Evolutionary conservation across 352 stramenopile genomes (phyloP).

Genomic region (Discostella stelligera): DNA sequence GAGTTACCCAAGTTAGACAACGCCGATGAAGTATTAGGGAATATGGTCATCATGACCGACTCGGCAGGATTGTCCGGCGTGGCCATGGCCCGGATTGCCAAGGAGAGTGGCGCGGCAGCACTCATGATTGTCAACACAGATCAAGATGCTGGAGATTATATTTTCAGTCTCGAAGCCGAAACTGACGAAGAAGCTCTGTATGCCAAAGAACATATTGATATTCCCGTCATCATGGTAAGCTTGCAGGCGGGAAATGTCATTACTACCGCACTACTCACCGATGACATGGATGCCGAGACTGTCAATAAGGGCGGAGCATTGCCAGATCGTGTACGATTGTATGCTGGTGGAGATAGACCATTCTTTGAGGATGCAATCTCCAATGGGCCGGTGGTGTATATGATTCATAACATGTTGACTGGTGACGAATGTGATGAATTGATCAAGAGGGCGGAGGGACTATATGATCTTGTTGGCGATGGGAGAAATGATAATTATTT

Average conservation of each 20-base stretch:
- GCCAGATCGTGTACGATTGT: slow-evolving; percentile 74
- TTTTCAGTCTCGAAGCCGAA: slow-evolving; percentile 65
- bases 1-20: slow-evolving; percentile 61
- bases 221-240: slow-evolving; percentile 83
- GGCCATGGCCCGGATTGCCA: slow-evolving; percentile 74
- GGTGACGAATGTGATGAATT: slow-evolving; percentile 63
- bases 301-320: slow-evolving; percentile 53
- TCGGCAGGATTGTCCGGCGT: slow-evolving; percentile 57
- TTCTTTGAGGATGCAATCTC: slow-evolving; percentile 81
- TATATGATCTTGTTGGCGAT: slow-evolving; percentile 44
- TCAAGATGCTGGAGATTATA: slow-evolving; percentile 72
- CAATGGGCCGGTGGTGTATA: slow-evolving; percentile 64
- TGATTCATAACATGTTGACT: slow-evolving; percentile 83
- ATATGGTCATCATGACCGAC: slow-evolving; percentile 83
- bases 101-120: slow-evolving; percentile 71
- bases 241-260: slow-evolving; percentile 79
- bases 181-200: slow-evolving; percentile 47
- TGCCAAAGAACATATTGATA: slow-evolving; percentile 73
- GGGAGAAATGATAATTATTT: slow-evolving; percentile 41
- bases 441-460: slow-evolving; percentile 48
- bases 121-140: slow-evolving; percentile 80
- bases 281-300: slow-evolving; percentile 46
- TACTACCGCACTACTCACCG: slow-evolving; percentile 63
- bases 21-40: slow-evolving; percentile 71
- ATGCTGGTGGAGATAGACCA: slow-evolving; percentile 73